Percentiles rank a stretch among this genome's conserved stretches.
These are phyloP conservation scores for Solanum etuberosum DNA, from an alignment of 257 asterid species.

Conservation along the genomic window DNA sequence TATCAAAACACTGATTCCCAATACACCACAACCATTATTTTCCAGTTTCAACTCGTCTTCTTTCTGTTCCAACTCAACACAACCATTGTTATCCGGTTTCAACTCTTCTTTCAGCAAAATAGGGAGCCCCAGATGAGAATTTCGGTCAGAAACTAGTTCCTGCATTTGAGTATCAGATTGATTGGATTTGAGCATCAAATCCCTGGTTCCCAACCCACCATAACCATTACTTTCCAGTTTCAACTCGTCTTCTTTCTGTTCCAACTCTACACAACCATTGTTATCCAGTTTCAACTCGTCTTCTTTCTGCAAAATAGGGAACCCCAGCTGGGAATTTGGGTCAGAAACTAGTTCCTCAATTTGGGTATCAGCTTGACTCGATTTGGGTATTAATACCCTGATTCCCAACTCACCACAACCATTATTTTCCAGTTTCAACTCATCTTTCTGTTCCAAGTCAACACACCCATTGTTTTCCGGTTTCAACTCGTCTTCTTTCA, in stretches of 20 bases:
- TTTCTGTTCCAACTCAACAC: background rate
- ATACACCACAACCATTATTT: background rate
- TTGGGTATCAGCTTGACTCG: background rate
- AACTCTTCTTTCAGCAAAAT: background rate
- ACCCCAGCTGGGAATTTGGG: background rate
- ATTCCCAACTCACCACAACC: background rate
- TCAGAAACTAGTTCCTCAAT: background rate
- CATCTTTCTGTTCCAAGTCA: background rate
- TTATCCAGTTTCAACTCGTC: background rate
- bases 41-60: background rate
- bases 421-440: background rate
- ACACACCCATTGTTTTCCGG: background rate
- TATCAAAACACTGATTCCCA: background rate
- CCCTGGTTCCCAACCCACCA: background rate
- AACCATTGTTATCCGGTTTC: background rate
- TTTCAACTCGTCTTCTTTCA: background rate
- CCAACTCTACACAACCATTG: background rate
- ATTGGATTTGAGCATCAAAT: background rate
- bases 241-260: background rate
- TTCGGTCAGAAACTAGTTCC: background rate
- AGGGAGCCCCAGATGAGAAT: background rate
- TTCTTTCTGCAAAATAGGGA: background rate
- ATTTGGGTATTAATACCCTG: background rate
- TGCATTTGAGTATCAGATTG: background rate
- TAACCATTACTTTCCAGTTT: background rate